Conservation (phyloP, 371 early-diverging fungal species). For the Cokeromyces recurvatus region DNA sequence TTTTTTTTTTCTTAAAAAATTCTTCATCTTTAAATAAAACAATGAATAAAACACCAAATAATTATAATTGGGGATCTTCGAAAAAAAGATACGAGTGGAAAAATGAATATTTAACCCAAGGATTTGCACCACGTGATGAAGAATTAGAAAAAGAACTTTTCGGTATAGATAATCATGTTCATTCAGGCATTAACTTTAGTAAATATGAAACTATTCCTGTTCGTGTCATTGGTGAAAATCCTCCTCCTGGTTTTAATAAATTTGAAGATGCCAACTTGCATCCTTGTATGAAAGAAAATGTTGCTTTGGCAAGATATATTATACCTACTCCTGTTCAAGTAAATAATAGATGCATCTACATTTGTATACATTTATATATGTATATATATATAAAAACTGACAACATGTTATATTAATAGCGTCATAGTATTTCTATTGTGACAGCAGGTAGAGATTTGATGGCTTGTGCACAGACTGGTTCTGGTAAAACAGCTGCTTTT, state of each 20-base stretch:
- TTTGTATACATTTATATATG: neutral
- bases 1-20: neutral
- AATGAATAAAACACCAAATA: constrained; percentile 3
- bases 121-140: constrained; percentile 36
- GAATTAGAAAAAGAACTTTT: constrained; percentile 52
- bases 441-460: constrained; percentile 64
- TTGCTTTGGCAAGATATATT: constrained; percentile 49
- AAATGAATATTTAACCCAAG: constrained; percentile 17
- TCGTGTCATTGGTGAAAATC: constrained; percentile 40
- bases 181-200: constrained; percentile 54
- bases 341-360: neutral
- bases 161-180: constrained; percentile 29
- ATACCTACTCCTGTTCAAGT: constrained; percentile 73
- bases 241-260: constrained; percentile 43
- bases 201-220: constrained; percentile 56
- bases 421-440: constrained; percentile 63
- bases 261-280: constrained; percentile 47
- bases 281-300: constrained; percentile 51
- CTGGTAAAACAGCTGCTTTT: constrained; percentile 76
- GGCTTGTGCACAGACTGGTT: constrained; percentile 81
- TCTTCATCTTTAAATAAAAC: neutral
- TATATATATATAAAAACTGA: neutral
- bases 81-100: constrained; percentile 46
- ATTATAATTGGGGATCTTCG: constrained; percentile 41
- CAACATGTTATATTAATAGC: constrained; percentile 8